These are phyloP conservation scores for Penicillium sp. DNA, from an alignment of 2,329 filamentous ascomycete genomes.

Conservation along the genomic window DNA sequence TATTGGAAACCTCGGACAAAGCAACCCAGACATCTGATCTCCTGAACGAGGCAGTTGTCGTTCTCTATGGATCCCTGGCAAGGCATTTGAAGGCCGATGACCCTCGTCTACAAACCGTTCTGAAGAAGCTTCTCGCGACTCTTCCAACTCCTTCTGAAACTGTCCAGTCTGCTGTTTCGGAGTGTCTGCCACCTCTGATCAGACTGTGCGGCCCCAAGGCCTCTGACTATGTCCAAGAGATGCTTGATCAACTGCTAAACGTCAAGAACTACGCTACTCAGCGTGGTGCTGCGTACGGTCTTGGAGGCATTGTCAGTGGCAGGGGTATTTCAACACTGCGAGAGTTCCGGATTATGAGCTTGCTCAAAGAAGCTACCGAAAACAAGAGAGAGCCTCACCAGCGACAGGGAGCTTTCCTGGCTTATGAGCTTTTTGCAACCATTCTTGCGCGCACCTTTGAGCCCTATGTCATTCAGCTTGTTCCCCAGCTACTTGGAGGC, in stretches of 20 bases:
- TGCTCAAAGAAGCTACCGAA: conserved; percentile 78
- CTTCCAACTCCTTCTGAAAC: conserved; percentile 93
- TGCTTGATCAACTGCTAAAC: conserved; percentile 78
- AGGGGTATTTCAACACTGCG: conserved; percentile 77
- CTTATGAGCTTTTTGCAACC: conserved; percentile 84
- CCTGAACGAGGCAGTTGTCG: conserved; percentile 95
- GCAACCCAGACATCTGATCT: conserved; percentile 79
- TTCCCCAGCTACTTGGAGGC: conserved; percentile 82
- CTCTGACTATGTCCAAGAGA: conserved; percentile 74
- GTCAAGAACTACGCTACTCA: conserved; percentile 91
- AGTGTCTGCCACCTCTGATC: conserved; percentile 89
- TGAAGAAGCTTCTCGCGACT: conserved; percentile 81
- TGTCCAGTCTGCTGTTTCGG: conserved; percentile 93
- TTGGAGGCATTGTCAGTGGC: conserved; percentile 88
- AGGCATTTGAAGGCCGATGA: conserved; percentile 85
- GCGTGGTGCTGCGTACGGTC: conserved; percentile 89
- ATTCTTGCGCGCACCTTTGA: conserved; percentile 89
- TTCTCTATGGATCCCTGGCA: conserved; percentile 92
- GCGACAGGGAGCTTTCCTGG: conserved; percentile 82
- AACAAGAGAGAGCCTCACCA: conserved; percentile 93
- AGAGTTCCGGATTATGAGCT: conserved; percentile 82
- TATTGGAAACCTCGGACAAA: conserved; percentile 81
- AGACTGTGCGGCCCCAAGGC: conserved; percentile 76
- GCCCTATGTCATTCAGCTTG: conserved; percentile 93
- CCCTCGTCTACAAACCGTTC: conserved; percentile 79